Evolutionary conservation across 163 green algal species (phyloP).

Genomic region (Volvox carteri): DNA sequence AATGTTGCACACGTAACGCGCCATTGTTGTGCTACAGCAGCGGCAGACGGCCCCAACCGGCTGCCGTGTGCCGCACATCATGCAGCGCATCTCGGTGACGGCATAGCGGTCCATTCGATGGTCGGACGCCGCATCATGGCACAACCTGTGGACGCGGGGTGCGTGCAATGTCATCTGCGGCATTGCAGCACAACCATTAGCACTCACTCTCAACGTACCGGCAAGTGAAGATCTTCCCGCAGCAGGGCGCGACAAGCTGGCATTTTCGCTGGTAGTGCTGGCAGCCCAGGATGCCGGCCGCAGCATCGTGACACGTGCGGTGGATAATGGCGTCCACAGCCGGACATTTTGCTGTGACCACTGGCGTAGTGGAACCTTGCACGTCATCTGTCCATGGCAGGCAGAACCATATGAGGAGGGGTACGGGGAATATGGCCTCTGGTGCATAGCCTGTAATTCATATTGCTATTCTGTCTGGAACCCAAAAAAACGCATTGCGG

Average conservation of each 20-base stretch:
- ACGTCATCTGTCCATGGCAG: neutral
- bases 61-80: slow-evolving; percentile 87
- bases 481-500: too few species aligned
- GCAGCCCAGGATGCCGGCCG: slow-evolving; percentile 80
- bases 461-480: too few species aligned
- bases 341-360: neutral
- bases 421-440: too few species aligned
- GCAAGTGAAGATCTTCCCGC: slow-evolving; percentile 86
- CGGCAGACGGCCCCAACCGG: slow-evolving; percentile 80
- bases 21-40: slow-evolving; percentile 72
- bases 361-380: neutral
- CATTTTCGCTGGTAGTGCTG: slow-evolving; percentile 88
- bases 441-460: too few species aligned
- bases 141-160: slow-evolving; percentile 68
- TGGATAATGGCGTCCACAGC: neutral
- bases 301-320: slow-evolving; percentile 67
- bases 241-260: slow-evolving; percentile 94
- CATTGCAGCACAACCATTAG: too few species aligned
- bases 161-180: too few species aligned
- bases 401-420: too few species aligned
- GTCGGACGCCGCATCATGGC: slow-evolving; percentile 88
- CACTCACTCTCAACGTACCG: slow-evolving; percentile 73
- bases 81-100: slow-evolving; percentile 93
- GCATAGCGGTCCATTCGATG: slow-evolving; percentile 92
- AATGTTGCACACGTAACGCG: slow-evolving; percentile 96